Evolutionary conservation across 352 stramenopile genomes (phyloP).

Genomic region (Globisporangium acanthophoron): DNA sequence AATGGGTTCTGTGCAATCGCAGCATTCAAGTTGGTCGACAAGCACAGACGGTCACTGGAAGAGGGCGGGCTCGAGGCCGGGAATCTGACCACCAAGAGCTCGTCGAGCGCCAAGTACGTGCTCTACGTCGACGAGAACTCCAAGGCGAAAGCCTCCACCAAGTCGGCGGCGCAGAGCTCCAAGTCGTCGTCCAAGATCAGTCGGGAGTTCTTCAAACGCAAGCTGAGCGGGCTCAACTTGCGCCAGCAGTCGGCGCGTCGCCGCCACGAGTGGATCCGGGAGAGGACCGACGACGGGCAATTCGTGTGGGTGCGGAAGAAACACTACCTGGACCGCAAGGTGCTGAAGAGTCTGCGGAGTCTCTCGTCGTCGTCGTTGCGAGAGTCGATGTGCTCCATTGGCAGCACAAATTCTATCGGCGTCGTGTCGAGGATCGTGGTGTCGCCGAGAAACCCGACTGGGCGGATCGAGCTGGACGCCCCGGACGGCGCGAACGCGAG

Average conservation of each 20-base stretch:
- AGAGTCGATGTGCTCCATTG: conserved; percentile 62
- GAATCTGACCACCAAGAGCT: conserved; percentile 26
- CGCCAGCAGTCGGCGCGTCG: conserved; percentile 79
- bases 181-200: conserved; percentile 37
- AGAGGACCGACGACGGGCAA: conserved; percentile 67
- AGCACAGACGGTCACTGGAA: conserved; percentile 21
- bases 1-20: background rate
- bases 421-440: conserved; percentile 73
- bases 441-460: conserved; percentile 69
- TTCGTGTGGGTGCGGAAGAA: conserved; percentile 85
- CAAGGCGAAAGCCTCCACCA: conserved; percentile 26
- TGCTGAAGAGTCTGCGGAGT: conserved; percentile 55
- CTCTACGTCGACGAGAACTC: conserved; percentile 62
- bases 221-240: conserved; percentile 73
- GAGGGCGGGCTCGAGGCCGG: conserved; percentile 24
- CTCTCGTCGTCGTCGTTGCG: conserved; percentile 49
- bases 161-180: conserved; percentile 5
- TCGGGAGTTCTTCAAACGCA: conserved; percentile 65
- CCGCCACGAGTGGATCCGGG: conserved; percentile 78
- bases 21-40: conserved; percentile 72
- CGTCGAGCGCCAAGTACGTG: conserved; percentile 56
- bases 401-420: conserved; percentile 57
- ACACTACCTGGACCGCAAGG: conserved; percentile 64
- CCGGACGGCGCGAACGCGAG: conserved; percentile 54
- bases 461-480: conserved; percentile 64